phyloP scores from a whole-genome alignment of 164 flowering plant genomes.

The Tetracentron sinense region DNA sequence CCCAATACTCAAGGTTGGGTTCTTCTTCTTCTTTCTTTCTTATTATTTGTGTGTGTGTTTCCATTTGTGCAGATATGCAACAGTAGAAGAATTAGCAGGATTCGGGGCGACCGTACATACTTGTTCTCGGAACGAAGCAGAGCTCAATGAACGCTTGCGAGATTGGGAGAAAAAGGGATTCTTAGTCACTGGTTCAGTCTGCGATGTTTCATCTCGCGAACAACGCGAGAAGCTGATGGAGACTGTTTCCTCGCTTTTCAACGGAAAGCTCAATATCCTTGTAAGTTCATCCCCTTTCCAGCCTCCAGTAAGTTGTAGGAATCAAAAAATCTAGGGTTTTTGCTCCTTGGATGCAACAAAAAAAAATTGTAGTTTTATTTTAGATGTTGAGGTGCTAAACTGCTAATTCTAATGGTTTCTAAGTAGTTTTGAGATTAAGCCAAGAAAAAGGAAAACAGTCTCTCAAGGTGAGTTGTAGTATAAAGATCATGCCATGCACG shows the following conservation, averaged over 20 bases:
- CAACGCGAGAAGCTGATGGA: conserved; percentile 27
- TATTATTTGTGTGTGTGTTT: neutral
- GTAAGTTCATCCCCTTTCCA: conserved; percentile 19
- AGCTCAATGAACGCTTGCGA: conserved; percentile 22
- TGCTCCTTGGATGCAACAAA: no score
- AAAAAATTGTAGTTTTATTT: no score
- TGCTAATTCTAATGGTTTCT: no score
- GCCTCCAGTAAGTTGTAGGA: no score
- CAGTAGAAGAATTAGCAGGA: conserved; percentile 41
- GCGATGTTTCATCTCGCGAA: conserved; percentile 22
- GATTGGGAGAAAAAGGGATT: conserved; percentile 33
- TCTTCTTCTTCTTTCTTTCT: neutral
- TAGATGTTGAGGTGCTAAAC: no score
- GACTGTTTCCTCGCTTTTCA: conserved; percentile 20
- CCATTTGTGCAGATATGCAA: conserved; percentile 25
- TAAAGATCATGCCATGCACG: no score
- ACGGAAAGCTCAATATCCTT: conserved; percentile 43
- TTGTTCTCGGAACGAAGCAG: conserved; percentile 28
- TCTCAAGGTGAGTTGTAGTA: no score
- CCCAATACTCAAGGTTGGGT: neutral
- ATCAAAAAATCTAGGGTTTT: no score
- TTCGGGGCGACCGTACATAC: conserved; percentile 41
- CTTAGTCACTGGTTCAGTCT: conserved; percentile 32
- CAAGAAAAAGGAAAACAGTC: no score
- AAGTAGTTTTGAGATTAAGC: no score